Evolutionary conservation across 2,329 filamentous ascomycete species (phyloP), one percentile per base, ranked within the genome.

Genomic region (Domatiomyces globalis): DNA sequence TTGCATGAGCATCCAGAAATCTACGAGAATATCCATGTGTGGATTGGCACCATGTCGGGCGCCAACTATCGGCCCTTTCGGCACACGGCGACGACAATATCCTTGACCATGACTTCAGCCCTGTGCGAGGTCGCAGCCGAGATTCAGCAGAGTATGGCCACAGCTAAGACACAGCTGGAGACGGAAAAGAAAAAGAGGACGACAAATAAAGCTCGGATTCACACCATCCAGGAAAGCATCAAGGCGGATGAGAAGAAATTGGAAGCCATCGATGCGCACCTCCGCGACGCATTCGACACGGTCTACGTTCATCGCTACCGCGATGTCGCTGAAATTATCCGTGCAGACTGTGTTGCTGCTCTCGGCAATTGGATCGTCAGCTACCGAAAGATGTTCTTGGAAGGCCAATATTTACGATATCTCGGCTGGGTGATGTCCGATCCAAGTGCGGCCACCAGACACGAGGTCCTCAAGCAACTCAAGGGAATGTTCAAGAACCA

Each of bases 391-490:
- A 78, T 86, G 45, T 98, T 95, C 69, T 87, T 95, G 66, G 86
- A 95, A 58, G 87, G 87, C 1, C 78, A 84, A 60, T 95, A 95
- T 68, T 73, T 98, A 48, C 83, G 92, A 54, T 98, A 98, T 63
- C 74, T 98, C 5, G 92, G 92, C 49, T 98, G 92, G 92, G 83
- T 95, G 63, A 75, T 98, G 27, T 95, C 89, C 4, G 92, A 98
- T 64, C 77, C 81, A 2, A 76, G 82, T 54, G 74, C 82, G 1
- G 71, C 80, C 7, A 89, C 87, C 19, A 80, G 92, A 50, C 77
- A 83, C n/a, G 88, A 95, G 65, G 87, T 94, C 2, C 70, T 98
- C 43, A 86, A 82, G 62, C 88, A 96, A 66, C 74, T 98, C 12
- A 75, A 79, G 19, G 81, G 79, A 52, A 76, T 98, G 4, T 90